Evolutionary conservation across 352 stramenopile genomes (phyloP), one percentile per base, ranked within the genome.

Genomic region (Thalassiosira ordinaria): DNA sequence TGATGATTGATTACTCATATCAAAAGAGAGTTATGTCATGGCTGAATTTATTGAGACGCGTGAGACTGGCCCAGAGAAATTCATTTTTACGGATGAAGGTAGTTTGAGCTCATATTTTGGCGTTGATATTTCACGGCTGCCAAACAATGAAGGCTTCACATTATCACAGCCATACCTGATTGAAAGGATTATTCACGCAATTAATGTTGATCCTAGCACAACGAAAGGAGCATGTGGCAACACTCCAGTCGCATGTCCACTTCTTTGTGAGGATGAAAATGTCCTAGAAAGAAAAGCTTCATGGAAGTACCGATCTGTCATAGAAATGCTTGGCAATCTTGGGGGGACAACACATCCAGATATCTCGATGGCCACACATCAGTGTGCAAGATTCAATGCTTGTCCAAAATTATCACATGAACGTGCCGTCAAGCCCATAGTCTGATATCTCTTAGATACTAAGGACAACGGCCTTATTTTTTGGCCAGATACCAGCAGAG

Each of bases 241-340:
- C 18, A 51, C 13, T 37, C 59, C 59, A 14, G 59, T 37, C 8
- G 33, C 9, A 33, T 41, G 53, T 13, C 59, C 59, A 18, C 18
- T 67, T 16, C 11, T 60, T 7, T 60, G 24, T 3, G 22, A 41
- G 18, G 51, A 41, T 16, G 14, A 37, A 6, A 27, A 64, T 20
- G 57, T 49, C 0, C 26, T 18, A 16, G 5, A 44, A 13, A 8
- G 33, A 8, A 52, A 70, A 18, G 9, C 11, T 0, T 13, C 26
- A 14, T 80, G 72, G 61, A 63, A 62, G 8, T 69, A 75, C 22
- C 55, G 76, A 9, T 71, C 65, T 16, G 41, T 84, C 16, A 66
- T 88, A 16, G 82, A 82, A 1, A 88, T 80, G 56, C 33, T 89
- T 7, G 61, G 55, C 3, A 89, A 81, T 61, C 57, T 91, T 0